Evolutionary conservation across 2,329 filamentous ascomycete species (phyloP).

Genomic region (Diaporthe amygdali): DNA sequence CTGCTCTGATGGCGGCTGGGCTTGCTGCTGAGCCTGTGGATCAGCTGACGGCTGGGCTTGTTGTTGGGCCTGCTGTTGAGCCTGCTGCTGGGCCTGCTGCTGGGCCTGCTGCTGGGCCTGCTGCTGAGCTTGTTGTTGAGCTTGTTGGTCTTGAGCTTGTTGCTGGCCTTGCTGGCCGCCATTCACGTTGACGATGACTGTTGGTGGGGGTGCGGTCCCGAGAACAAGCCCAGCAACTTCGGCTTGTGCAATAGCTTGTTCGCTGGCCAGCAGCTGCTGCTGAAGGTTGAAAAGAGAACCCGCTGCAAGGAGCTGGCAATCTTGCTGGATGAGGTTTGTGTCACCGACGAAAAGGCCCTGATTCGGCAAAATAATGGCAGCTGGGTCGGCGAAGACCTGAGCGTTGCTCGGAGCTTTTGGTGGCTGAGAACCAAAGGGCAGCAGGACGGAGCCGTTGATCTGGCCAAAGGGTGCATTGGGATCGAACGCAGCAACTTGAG

Average conservation of each 20-base stretch:
- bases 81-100: background rate
- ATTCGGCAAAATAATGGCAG: slow-evolving; percentile 42
- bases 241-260: slow-evolving; percentile 34
- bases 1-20: background rate
- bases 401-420: slow-evolving; percentile 34
- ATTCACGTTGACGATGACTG: slow-evolving; percentile 14
- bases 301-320: slow-evolving; percentile 37
- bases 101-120: background rate
- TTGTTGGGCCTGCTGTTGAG: background rate
- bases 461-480: slow-evolving; percentile 39
- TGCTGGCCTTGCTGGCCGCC: background rate
- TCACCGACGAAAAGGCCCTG: slow-evolving; percentile 42
- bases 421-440: slow-evolving; percentile 38
- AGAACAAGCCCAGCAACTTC: slow-evolving; percentile 33
- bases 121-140: background rate
- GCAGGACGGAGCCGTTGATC: slow-evolving; percentile 39
- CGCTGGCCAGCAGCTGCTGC: slow-evolving; percentile 30
- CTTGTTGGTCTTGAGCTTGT: background rate
- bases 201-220: slow-evolving; percentile 25
- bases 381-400: slow-evolving; percentile 42
- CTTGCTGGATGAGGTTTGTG: slow-evolving; percentile 36
- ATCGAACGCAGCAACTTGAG: slow-evolving; percentile 34
- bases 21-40: background rate
- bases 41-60: background rate
- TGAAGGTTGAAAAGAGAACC: slow-evolving; percentile 36